Evolutionary conservation across 192 early-diverging fungal genomes (phyloP).

Genomic region (Spinellus fusiger): DNA sequence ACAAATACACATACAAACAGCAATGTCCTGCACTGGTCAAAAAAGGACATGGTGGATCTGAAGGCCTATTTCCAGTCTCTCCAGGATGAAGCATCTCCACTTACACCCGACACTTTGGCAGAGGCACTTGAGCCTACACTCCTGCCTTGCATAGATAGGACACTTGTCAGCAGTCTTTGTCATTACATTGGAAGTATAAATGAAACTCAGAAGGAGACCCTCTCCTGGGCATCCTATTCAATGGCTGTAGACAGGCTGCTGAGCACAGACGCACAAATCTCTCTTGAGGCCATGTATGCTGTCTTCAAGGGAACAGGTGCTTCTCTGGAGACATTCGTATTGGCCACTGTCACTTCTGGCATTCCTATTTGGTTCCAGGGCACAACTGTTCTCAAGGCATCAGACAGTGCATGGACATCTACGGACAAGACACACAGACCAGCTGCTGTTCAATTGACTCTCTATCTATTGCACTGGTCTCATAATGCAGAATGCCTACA

Average conservation of each 20-base stretch:
- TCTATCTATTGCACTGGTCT: not conserved
- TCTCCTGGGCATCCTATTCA: not conserved
- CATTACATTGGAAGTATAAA: not conserved
- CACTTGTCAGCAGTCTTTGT: not conserved
- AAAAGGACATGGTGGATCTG: not conserved
- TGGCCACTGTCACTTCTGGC: not conserved
- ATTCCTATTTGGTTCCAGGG: conserved; percentile 14
- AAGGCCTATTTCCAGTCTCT: not conserved
- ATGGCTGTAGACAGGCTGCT: not conserved
- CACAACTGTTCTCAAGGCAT: not conserved
- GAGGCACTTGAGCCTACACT: not conserved
- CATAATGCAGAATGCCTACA: not conserved
- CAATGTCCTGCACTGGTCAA: not conserved
- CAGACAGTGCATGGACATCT: not conserved
- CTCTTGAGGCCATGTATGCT: not conserved
- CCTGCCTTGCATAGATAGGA: not conserved
- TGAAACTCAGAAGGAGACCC: not conserved
- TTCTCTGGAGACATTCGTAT: conserved; percentile 5
- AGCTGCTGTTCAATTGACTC: not conserved
- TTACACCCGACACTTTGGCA: not conserved
- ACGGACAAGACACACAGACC: not conserved
- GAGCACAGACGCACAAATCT: not conserved
- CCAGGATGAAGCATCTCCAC: not conserved
- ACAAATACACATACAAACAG: not conserved
- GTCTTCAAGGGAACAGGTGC: not conserved